These are phyloP conservation scores for Beauveria australis DNA, from an alignment of 2,329 filamentous ascomycete species.

Conservation along the genomic window DNA sequence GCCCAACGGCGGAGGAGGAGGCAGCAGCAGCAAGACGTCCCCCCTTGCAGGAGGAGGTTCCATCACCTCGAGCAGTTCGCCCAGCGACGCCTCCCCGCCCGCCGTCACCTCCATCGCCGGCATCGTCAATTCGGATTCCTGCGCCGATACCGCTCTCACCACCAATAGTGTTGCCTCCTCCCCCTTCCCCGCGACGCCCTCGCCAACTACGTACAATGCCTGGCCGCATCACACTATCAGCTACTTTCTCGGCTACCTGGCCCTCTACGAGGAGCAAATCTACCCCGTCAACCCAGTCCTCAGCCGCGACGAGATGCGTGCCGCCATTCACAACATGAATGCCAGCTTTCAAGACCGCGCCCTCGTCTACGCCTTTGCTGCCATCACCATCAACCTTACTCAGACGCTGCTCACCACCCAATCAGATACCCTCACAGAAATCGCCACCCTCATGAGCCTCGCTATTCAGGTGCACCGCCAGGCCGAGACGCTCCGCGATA, in stretches of 20 bases:
- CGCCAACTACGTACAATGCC: slow-evolving; percentile 2
- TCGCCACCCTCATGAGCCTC: slow-evolving; percentile 17
- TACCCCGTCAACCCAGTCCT: slow-evolving; percentile 30
- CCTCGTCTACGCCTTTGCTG: slow-evolving; percentile 27
- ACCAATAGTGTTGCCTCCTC: not conserved
- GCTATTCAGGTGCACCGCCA: slow-evolving; percentile 20
- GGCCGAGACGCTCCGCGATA: slow-evolving; percentile 21
- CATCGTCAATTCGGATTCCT: slow-evolving; percentile 16
- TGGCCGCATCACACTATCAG: slow-evolving; percentile 18
- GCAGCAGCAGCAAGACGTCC: slow-evolving; percentile 1
- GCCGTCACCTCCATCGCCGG: slow-evolving; percentile 20
- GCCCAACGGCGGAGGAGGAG: not conserved
- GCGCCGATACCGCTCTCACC: slow-evolving; percentile 3
- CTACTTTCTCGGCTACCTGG: slow-evolving; percentile 26
- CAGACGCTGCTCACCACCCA: slow-evolving; percentile 22
- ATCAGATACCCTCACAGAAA: slow-evolving; percentile 22
- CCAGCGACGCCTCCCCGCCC: slow-evolving; percentile 12
- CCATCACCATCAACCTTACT: slow-evolving; percentile 29
- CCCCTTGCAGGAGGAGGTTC: not conserved
- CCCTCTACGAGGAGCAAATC: slow-evolving; percentile 27
- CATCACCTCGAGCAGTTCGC: not conserved
- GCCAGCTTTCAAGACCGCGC: slow-evolving; percentile 25
- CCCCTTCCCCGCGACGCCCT: not conserved
- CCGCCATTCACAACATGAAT: slow-evolving; percentile 26
- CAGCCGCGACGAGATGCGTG: slow-evolving; percentile 22